These are phyloP conservation scores for Fraxinus baroniana DNA, from an alignment of 305 asterid genomes.

Conservation along the genomic window DNA sequence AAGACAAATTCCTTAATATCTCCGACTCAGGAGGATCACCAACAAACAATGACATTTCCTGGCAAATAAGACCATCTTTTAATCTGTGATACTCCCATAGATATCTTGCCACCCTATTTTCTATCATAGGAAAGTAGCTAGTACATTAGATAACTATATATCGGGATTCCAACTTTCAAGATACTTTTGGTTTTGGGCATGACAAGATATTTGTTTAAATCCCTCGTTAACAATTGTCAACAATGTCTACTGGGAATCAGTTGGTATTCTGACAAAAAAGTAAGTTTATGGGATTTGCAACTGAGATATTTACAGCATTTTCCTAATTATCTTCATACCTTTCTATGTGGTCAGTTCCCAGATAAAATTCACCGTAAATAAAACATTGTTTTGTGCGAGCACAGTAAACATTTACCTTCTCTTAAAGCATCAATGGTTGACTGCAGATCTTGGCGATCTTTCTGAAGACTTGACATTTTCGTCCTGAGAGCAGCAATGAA, in stretches of 20 bases:
- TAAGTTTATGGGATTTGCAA: background rate
- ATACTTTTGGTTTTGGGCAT: background rate
- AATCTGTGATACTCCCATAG: background rate
- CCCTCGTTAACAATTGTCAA: background rate
- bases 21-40: background rate
- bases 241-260: background rate
- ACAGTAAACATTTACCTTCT: slow-evolving; percentile 60
- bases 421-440: slow-evolving; percentile 84
- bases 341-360: background rate
- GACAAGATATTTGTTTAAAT: background rate
- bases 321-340: background rate
- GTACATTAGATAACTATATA: background rate
- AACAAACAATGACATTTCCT: background rate
- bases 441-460: slow-evolving; percentile 85
- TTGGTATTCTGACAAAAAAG: background rate
- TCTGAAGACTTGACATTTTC: slow-evolving; percentile 74
- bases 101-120: background rate
- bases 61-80: background rate
- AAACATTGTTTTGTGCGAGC: background rate
- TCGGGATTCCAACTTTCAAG: background rate
- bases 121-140: background rate
- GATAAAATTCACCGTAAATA: background rate
- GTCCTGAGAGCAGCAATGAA: slow-evolving; percentile 48
- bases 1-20: background rate
- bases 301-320: background rate